Conservation (phyloP, 169 alveolate genomes). For the Eimeria zaria region DNA sequence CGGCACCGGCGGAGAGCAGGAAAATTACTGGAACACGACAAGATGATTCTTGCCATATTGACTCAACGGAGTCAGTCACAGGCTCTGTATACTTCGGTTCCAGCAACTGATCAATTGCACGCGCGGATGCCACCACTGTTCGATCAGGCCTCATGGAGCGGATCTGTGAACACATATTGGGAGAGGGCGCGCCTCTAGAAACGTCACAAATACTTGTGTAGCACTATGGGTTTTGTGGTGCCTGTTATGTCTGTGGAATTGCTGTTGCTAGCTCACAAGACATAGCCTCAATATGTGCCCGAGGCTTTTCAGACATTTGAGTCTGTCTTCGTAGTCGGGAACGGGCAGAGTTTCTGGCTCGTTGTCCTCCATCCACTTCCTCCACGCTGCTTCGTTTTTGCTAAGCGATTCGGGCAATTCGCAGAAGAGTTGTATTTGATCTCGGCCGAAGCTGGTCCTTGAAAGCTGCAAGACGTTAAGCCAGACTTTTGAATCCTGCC, state of each 20-base stretch:
- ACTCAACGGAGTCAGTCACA: constrained; percentile 96
- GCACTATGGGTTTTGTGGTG: not conserved
- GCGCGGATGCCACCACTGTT: constrained; percentile 95
- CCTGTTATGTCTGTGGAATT: not conserved
- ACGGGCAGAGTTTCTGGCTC: constrained; percentile 96
- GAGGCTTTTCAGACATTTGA: constrained; percentile 93
- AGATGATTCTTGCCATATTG: constrained; percentile 93
- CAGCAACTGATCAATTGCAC: constrained; percentile 93
- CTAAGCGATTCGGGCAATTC: constrained; percentile 95
- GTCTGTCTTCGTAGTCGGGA: constrained; percentile 96
- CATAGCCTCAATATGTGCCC: constrained; percentile 96
- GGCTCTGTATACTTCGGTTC: constrained; percentile 95
- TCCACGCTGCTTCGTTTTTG: constrained; percentile 95
- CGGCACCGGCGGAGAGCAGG: constrained; percentile 97
- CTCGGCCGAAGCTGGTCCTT: constrained; percentile 96
- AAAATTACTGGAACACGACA: constrained; percentile 95
- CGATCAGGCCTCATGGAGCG: constrained; percentile 97
- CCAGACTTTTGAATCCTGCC: constrained; percentile 94
- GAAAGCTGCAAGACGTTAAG: constrained; percentile 96
- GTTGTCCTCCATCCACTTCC: constrained; percentile 94
- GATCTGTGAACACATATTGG: constrained; percentile 81
- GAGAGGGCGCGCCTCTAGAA: not conserved
- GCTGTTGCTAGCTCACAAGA: constrained; percentile 79
- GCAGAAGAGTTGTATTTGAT: constrained; percentile 93
- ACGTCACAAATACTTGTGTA: not conserved